Conservation (phyloP, 2,329 filamentous ascomycete genomes). For the Penicillium freii region DNA sequence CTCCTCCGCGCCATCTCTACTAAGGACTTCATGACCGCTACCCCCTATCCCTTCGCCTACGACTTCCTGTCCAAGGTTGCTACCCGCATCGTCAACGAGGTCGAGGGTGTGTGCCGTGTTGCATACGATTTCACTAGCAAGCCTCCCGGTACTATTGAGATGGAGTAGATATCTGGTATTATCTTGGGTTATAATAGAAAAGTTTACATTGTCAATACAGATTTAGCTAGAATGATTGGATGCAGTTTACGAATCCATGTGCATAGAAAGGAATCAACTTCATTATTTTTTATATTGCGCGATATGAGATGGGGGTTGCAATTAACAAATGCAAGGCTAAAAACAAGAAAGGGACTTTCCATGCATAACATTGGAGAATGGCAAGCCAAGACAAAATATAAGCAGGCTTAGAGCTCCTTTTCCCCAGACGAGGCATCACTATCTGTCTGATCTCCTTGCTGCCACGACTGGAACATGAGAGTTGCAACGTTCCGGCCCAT, state of each 20-base stretch:
- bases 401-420: neutral
- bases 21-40: too few relatives aligned
- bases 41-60: too few relatives aligned
- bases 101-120: too few relatives aligned
- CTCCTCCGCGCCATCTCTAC: too few relatives aligned
- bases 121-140: too few relatives aligned
- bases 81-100: too few relatives aligned
- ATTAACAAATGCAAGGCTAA: neutral
- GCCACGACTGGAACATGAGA: conserved; percentile 55
- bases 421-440: neutral
- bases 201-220: too few relatives aligned
- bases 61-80: too few relatives aligned
- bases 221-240: neutral
- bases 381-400: neutral
- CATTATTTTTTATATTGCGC: neutral
- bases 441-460: conserved; percentile 22
- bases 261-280: conserved; percentile 14
- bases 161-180: too few relatives aligned
- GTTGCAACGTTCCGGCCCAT: conserved; percentile 68
- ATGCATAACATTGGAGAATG: neutral
- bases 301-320: neutral
- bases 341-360: neutral
- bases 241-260: conserved; percentile 15
- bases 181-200: too few relatives aligned
- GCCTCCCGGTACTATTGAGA: too few relatives aligned